phyloP scores from a whole-genome alignment of 2,329 filamentous ascomycete species.

The Diaporthe batatas region DNA sequence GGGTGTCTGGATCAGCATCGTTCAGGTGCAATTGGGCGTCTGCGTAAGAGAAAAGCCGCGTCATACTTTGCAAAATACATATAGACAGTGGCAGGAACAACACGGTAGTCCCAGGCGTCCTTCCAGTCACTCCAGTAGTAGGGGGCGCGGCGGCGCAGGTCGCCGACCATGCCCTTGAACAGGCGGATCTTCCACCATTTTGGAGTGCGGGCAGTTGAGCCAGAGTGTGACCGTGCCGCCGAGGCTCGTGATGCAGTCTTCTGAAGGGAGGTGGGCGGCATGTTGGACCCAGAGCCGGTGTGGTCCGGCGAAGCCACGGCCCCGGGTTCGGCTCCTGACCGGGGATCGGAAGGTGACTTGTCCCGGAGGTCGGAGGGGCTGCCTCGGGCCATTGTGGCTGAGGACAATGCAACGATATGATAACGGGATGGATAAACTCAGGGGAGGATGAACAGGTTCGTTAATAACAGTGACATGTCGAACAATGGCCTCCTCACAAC shows the following conservation, averaged over 20 bases:
- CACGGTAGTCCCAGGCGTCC: conserved; percentile 92
- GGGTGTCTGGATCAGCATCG: conserved; percentile 37
- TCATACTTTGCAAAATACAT: conserved; percentile 96
- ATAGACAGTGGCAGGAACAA: conserved; percentile 88
- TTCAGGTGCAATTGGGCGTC: background rate
- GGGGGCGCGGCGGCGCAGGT: conserved; percentile 79
- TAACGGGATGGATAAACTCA: background rate
- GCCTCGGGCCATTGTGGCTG: background rate
- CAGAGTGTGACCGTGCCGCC: conserved; percentile 19
- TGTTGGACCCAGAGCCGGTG: background rate
- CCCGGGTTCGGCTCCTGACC: conserved; percentile 30
- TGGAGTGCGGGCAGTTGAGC: conserved; percentile 25
- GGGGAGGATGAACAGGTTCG: background rate
- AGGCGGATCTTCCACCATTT: conserved; percentile 81
- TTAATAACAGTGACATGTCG: conserved; percentile 23
- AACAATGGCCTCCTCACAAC: background rate
- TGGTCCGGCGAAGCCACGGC: conserved; percentile 36
- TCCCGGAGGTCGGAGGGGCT: conserved; percentile 46
- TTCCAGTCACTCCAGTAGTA: conserved; percentile 87
- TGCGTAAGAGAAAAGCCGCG: background rate
- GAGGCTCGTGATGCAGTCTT: conserved; percentile 28
- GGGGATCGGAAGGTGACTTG: conserved; percentile 38
- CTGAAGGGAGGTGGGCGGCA: conserved; percentile 45
- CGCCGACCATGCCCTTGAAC: conserved; percentile 85
- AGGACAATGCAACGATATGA: background rate